Base-by-base conservation (phyloP, 768 basidiomycete species). In the Termitomyces sp. region DNA sequence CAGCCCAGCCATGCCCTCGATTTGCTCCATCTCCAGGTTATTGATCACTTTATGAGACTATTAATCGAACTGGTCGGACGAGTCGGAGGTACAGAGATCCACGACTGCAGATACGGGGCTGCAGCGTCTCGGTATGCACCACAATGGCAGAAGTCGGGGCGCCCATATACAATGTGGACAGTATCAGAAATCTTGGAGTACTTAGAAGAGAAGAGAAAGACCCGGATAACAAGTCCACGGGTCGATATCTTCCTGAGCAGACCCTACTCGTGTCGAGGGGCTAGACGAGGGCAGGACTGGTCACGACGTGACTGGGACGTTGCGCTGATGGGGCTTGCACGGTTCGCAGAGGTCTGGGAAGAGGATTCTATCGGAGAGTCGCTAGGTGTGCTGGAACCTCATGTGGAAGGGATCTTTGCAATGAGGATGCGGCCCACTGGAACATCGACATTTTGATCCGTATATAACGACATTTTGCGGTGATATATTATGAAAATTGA, bases 281-380 rank as follows among this genome's bases (percentile, higher is more conserved):
- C 80, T 15, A 77, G 87, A 45, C 70, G 79, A n/a, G 90, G 90
- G 2, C 79, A 83, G 62, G 87, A 91, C 59, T 93, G 88, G 88
- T 75, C 84, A 12, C 72, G 79, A 45, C 71, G 75, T 50, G 87
- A 84, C 61, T 92, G 90, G 89, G 71, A 77, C 59, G 72, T 77
- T 12, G 79, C 72, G 28, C 65, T 87, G 55, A 61, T 61, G 7
- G 74, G 71, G 48, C 61, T 92, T 63, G 68, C 65, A 32, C 65
- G 64, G 26, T 68, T 88, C 38, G 85, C 80, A 1, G 68, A 65
- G 1, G 60, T 65, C 24, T 90, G 84, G 79, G 69, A 68, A 3
- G 84, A 88, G 49, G 69, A 64, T 9, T 74, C 71, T n/a, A 72
- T 90, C 35, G 58, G 64, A 5, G 78, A 78, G 58, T 82, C 83